Evolutionary conservation across 2,329 filamentous ascomycete species (phyloP), one percentile per base, ranked within the genome.

Genomic region (Aspergillus hortae): DNA sequence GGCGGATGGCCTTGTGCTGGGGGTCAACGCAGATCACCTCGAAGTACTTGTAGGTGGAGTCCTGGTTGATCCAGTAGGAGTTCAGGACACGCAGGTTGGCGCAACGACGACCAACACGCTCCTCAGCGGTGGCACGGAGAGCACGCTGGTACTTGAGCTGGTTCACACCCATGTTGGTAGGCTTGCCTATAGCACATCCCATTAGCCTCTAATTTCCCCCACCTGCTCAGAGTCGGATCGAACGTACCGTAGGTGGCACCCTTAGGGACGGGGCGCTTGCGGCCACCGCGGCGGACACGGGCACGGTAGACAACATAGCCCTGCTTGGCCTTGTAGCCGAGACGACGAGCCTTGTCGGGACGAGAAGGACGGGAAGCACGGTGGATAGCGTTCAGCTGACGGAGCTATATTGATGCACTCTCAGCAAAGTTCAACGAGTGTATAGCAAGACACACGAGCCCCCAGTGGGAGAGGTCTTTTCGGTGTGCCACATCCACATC

Each of bases 21-120:
- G 94, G 94, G 83, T 99, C 94, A 76, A 99, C 92, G 74, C 96
- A 90, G 83, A 99, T 97, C 80, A 97, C 87, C 83, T 99, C 94
- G 84, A 86, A 99, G 89, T 99, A 99, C 86, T 99, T 99, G 90
- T 97, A 99, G 80, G 94, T 99, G 58, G 92, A 96, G 84, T 99
- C 94, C 86, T 97, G 91, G 89, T 99, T 99, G 85, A 99, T 90
- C 95, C 95, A 99, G 92, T 99, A 99, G 62, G 92, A 97, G 89
- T 99, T 99, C 74, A 99, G 89, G 74, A 99, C 94, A 75, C 94
- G 91, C 78, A 99, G 81, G 83, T 99, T 99, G 81, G 92, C 91
- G 84, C 92, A 96, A 77, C 92, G 92, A 79, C 92, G 92, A 74
- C 95, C 94, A 76, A 99, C 92, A 89, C 94, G 94, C 88, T 99